Conservation (phyloP, 1,284 basidiomycete species). For the Cerioporus squamosus region DNA sequence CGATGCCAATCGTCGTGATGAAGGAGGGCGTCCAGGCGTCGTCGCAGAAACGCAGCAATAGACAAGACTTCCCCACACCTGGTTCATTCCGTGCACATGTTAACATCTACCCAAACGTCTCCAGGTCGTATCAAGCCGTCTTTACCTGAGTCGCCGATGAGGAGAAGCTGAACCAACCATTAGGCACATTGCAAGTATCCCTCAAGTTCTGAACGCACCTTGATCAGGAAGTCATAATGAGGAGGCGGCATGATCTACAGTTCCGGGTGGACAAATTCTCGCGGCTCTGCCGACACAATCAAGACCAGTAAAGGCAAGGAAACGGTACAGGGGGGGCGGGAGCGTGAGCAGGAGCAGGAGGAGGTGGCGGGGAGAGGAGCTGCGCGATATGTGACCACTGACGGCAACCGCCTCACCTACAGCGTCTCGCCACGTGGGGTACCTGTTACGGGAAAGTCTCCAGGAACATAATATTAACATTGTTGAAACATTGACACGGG, state of each 20-base stretch:
- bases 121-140: background rate
- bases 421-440: constrained; percentile 2
- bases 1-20: constrained; percentile 98
- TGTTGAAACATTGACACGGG: too few relatives aligned
- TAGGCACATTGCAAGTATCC: constrained; percentile 5
- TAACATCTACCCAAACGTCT: background rate
- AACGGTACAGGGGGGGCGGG: background rate
- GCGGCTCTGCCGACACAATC: background rate
- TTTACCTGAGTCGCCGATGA: constrained; percentile 94
- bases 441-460: background rate
- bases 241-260: constrained; percentile 72
- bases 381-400: background rate
- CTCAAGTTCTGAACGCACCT: constrained; percentile 48
- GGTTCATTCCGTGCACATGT: constrained; percentile 4
- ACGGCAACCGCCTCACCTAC: constrained; percentile 9
- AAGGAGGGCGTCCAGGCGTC: constrained; percentile 99
- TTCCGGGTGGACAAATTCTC: background rate
- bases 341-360: background rate
- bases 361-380: constrained; percentile 10
- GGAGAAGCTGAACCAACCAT: constrained; percentile 69
- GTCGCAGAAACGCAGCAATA: constrained; percentile 98
- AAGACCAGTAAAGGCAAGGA: background rate
- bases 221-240: constrained; percentile 93
- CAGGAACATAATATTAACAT: background rate
- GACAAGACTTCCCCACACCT: constrained; percentile 99